Evolutionary conservation across 2,329 filamentous ascomycete species (phyloP).

Genomic region (Diaporthe eres): DNA sequence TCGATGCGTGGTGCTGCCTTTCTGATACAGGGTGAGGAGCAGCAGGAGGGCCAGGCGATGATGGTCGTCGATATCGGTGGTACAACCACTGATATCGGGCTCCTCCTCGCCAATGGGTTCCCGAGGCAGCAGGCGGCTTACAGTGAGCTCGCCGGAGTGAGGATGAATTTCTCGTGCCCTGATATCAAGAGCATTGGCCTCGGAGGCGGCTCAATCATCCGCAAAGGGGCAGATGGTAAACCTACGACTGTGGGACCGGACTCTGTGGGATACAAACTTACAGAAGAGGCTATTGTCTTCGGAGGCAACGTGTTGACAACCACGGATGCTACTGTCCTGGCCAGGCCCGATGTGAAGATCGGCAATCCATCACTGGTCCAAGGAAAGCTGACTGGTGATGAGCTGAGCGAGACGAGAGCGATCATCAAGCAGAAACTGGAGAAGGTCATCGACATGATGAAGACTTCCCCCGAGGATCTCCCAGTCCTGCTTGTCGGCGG

Average conservation of each 20-base stretch:
- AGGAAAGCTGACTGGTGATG: slow-evolving; percentile 48
- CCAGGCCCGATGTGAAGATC: slow-evolving; percentile 52
- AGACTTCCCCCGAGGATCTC: slow-evolving; percentile 71
- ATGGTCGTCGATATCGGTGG: slow-evolving; percentile 78
- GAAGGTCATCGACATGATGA: slow-evolving; percentile 72
- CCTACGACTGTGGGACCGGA: slow-evolving; percentile 62
- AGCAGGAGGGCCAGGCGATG: slow-evolving; percentile 52
- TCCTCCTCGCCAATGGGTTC: slow-evolving; percentile 73
- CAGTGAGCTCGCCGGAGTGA: slow-evolving; percentile 72
- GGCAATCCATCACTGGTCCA: slow-evolving; percentile 57
- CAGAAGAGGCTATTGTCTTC: slow-evolving; percentile 61
- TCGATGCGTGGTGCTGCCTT: slow-evolving; percentile 75
- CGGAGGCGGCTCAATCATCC: slow-evolving; percentile 61
- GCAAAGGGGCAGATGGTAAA: slow-evolving; percentile 45
- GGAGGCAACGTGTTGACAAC: slow-evolving; percentile 68
- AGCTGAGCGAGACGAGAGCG: slow-evolving; percentile 55
- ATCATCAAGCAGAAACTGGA: slow-evolving; percentile 67
- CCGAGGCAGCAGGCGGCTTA: slow-evolving; percentile 75
- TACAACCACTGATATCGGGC: slow-evolving; percentile 75
- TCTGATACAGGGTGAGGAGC: slow-evolving; percentile 57
- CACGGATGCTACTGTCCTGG: slow-evolving; percentile 66
- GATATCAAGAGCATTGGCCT: slow-evolving; percentile 73
- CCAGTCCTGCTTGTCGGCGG: slow-evolving; percentile 75
- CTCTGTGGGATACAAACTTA: slow-evolving; percentile 64
- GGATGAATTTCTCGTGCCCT: slow-evolving; percentile 72